These are phyloP conservation scores for Geotrichum aggregatum DNA, from an alignment of 1,139 yeast genomes.

Conservation along the genomic window DNA sequence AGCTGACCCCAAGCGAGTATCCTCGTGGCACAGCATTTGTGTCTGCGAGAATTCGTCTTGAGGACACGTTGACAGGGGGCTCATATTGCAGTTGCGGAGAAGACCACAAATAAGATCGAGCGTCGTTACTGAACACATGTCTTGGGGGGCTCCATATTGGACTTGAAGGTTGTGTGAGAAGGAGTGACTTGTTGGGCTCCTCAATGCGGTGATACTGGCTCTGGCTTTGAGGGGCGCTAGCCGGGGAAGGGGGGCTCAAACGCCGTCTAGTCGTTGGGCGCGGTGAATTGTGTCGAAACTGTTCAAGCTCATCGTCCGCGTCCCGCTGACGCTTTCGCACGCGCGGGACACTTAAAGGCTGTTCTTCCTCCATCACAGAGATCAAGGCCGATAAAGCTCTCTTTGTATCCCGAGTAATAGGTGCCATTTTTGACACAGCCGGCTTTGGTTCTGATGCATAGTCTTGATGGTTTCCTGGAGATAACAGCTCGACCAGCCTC, in stretches of 20 bases:
- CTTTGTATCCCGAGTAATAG: neutral
- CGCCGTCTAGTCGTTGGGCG: neutral
- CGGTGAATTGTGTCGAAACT: neutral
- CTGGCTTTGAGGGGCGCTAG: no score
- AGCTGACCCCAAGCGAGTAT: neutral
- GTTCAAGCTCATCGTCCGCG: neutral
- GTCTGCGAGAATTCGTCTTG: neutral
- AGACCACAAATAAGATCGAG: no score
- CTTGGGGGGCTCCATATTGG: no score
- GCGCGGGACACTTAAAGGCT: neutral
- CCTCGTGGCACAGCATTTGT: neutral
- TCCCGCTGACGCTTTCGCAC: conserved; percentile 3
- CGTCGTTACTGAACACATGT: no score
- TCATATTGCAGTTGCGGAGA: no score
- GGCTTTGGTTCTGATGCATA: no score
- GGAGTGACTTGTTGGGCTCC: no score
- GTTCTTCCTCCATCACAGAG: neutral
- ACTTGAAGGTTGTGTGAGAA: no score
- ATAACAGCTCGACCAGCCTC: neutral
- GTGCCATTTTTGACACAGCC: neutral
- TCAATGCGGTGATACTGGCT: no score
- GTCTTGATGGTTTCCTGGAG: neutral
- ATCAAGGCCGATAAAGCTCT: neutral
- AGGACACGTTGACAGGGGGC: neutral
- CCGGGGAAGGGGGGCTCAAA: no score